A percentile compares a stretch with the other conserved stretches of the same genome.
Evolutionary conservation across 495 filamentous ascomycete species (phyloP).

Genomic region (Ascobolus immersus): DNA sequence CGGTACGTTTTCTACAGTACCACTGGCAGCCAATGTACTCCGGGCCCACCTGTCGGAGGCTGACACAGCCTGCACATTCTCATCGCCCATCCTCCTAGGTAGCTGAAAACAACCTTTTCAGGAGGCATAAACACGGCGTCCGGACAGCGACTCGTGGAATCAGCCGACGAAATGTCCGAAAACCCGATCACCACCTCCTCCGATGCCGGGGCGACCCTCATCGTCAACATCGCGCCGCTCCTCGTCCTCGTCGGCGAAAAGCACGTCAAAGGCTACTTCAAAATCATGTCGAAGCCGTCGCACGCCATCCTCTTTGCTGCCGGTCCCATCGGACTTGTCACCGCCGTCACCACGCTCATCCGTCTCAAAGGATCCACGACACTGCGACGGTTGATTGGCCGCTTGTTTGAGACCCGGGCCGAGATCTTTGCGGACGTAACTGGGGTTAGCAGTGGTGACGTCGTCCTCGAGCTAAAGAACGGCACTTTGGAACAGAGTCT

Average conservation of each 20-base stretch:
- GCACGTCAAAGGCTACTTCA: slow-evolving; percentile 10
- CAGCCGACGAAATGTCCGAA: no score
- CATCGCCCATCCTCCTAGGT: no score
- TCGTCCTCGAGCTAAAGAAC: slow-evolving; percentile 5
- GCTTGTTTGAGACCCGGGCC: slow-evolving; percentile 7
- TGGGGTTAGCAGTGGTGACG: slow-evolving; percentile 5
- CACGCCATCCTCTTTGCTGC: slow-evolving; percentile 9
- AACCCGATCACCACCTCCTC: no score
- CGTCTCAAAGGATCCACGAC: slow-evolving; percentile 3
- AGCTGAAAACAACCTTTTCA: no score
- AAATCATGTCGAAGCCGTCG: slow-evolving; percentile 6
- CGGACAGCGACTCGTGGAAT: no score
- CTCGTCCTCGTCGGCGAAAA: slow-evolving; percentile 9
- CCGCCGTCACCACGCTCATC: slow-evolving; percentile 7
- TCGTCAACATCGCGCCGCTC: slow-evolving; percentile 9
- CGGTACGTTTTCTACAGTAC: no score
- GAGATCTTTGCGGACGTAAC: slow-evolving; percentile 8
- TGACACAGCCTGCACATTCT: no score
- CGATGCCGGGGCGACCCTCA: slow-evolving; percentile 5
- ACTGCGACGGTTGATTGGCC: slow-evolving; percentile 6
- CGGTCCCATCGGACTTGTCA: slow-evolving; percentile 9
- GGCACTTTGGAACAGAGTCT: slow-evolving; percentile 5
- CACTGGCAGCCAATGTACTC: no score
- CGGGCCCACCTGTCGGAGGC: no score
- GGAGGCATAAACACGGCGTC: no score